Percentiles rank a stretch among this genome's conserved stretches.
These are phyloP conservation scores for Colletotrichum cordylinicola DNA, from an alignment of 2,329 filamentous ascomycete species.

Conservation along the genomic window DNA sequence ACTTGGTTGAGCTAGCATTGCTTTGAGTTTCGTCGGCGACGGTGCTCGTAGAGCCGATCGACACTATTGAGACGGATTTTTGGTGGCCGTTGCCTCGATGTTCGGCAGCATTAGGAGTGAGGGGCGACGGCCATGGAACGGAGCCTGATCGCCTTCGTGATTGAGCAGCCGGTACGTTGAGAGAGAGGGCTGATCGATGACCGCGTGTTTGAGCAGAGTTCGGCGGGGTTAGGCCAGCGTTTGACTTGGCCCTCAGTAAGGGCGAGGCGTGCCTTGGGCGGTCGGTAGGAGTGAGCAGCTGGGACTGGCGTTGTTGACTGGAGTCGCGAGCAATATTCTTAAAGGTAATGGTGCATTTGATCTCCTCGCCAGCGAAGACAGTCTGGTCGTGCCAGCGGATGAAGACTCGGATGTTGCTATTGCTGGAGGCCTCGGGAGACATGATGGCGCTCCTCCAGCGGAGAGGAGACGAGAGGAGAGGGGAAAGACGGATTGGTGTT, in stretches of 20 bases:
- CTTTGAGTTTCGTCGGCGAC: conserved; percentile 49
- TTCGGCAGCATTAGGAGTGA: conserved; percentile 31
- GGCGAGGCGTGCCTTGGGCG: conserved; percentile 41
- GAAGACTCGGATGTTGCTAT: conserved; percentile 91
- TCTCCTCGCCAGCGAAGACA: conserved; percentile 94
- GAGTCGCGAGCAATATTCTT: conserved; percentile 74
- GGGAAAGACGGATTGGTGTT: neutral
- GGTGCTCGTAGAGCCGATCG: conserved; percentile 65
- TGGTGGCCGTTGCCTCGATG: conserved; percentile 66
- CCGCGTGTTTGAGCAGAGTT: conserved; percentile 50
- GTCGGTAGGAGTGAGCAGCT: conserved; percentile 22
- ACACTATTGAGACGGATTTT: conserved; percentile 83
- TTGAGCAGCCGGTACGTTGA: conserved; percentile 57
- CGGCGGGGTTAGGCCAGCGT: conserved; percentile 51
- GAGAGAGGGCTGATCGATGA: conserved; percentile 72
- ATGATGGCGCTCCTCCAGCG: conserved; percentile 41
- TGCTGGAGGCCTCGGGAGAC: conserved; percentile 58
- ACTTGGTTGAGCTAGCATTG: conserved; percentile 45
- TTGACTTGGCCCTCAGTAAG: conserved; percentile 47
- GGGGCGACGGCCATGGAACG: conserved; percentile 48
- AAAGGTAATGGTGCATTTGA: conserved; percentile 96
- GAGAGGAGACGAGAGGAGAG: neutral
- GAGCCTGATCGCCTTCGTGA: conserved; percentile 52
- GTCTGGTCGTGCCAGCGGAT: conserved; percentile 94
- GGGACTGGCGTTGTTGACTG: conserved; percentile 33